phyloP scores from a whole-genome alignment of 192 early-diverging fungal genomes.

The Geranomyces variabilis region DNA sequence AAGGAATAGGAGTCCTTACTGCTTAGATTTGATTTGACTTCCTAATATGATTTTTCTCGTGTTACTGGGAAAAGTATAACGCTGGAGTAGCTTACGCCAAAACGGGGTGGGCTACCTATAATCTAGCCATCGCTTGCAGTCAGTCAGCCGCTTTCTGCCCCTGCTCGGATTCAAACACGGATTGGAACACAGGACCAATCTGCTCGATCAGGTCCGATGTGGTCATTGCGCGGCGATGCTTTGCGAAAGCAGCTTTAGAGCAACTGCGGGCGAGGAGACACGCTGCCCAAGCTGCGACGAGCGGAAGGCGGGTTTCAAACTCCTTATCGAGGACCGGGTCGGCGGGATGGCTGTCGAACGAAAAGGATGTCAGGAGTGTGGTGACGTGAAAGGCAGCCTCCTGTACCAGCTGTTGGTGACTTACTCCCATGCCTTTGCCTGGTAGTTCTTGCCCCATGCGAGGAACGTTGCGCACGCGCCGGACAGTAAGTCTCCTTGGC shows the following conservation, averaged over 20 bases:
- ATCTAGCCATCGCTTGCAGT: no score
- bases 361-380: neutral
- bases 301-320: constrained; percentile 22
- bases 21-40: no score
- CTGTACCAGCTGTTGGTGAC: no score
- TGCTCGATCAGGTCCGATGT: constrained; percentile 66
- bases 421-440: constrained; percentile 62
- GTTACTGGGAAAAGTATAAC: no score
- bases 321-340: constrained; percentile 19
- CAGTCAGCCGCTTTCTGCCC: neutral
- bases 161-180: constrained; percentile 44
- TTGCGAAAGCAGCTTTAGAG: constrained; percentile 60
- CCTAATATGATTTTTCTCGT: no score
- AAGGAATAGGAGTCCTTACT: no score
- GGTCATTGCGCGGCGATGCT: constrained; percentile 62
- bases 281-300: constrained; percentile 73
- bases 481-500: constrained; percentile 93
- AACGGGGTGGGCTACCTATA: no score
- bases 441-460: constrained; percentile 76
- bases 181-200: constrained; percentile 55
- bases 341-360: constrained; percentile 24
- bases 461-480: constrained; percentile 84
- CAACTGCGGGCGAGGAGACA: constrained; percentile 58
- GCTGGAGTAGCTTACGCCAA: no score
- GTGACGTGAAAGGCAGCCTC: neutral